These are phyloP conservation scores for Cutaneotrichosporon arboriforme DNA, from an alignment of 1,284 basidiomycete genomes.

Conservation along the genomic window DNA sequence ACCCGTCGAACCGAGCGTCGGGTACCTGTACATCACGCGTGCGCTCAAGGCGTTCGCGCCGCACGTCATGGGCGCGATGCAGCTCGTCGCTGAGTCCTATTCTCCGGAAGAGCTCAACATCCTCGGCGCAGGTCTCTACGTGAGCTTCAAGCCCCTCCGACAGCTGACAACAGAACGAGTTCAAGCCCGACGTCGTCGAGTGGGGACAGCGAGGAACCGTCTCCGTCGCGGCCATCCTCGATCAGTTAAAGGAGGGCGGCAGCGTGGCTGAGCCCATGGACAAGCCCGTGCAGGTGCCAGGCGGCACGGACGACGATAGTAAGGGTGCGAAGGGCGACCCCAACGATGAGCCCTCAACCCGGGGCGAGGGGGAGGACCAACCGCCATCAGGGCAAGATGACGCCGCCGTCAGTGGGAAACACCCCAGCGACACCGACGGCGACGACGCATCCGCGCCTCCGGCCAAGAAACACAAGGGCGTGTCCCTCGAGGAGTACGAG, in stretches of 20 bases:
- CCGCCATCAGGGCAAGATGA: no score
- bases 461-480: conserved; percentile 3
- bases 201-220: conserved; percentile 46
- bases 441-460: conserved; percentile 6
- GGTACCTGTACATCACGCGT: conserved; percentile 75
- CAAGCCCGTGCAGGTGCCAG: background rate
- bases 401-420: no score
- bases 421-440: conserved; percentile 23
- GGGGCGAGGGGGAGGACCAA: background rate
- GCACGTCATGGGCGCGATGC: conserved; percentile 70
- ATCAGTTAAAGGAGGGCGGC: conserved; percentile 26
- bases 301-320: background rate
- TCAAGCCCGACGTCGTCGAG: conserved; percentile 46
- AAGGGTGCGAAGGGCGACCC: no score
- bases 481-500: conserved; percentile 41
- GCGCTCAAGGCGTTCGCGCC: conserved; percentile 70
- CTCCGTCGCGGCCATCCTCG: conserved; percentile 37
- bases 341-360: no score
- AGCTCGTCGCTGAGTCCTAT: conserved; percentile 67
- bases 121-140: conserved; percentile 66
- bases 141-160: no score
- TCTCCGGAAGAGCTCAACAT: conserved; percentile 60
- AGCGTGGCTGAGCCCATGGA: conserved; percentile 5
- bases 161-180: conserved; percentile 31
- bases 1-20: conserved; percentile 64